These are phyloP conservation scores for Apium graveolens DNA, from an alignment of 129 eudicot genomes.

Conservation along the genomic window DNA sequence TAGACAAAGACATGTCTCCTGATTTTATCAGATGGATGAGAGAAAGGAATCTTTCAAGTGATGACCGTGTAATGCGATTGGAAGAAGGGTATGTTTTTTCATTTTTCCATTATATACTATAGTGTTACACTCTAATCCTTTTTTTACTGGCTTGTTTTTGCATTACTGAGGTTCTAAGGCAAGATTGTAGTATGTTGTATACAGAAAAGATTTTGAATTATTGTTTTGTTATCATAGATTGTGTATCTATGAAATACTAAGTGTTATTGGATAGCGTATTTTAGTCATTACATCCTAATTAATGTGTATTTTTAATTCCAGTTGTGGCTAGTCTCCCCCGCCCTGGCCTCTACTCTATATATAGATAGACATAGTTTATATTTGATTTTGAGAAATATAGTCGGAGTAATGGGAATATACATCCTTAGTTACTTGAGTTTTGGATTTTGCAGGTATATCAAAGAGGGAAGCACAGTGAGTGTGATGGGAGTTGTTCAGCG, in stretches of 20 bases:
- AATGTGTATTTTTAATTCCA: not conserved
- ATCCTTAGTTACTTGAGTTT: not conserved
- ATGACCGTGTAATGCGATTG: slow-evolving; percentile 59
- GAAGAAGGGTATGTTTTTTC: slow-evolving; percentile 58
- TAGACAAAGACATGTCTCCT: slow-evolving; percentile 46
- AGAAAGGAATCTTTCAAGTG: slow-evolving; percentile 52
- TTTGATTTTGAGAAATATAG: not conserved
- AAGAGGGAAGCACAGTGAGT: slow-evolving; percentile 87
- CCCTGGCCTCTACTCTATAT: not conserved
- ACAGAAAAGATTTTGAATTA: not conserved
- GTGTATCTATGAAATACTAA: not conserved
- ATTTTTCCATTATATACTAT: not conserved
- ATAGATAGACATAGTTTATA: not conserved
- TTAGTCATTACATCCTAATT: not conserved
- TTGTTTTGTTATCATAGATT: not conserved
- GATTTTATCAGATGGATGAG: slow-evolving; percentile 63
- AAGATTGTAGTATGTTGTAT: not conserved
- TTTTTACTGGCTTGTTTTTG: not conserved
- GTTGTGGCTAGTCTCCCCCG: not conserved
- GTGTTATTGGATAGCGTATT: not conserved
- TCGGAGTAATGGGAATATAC: not conserved
- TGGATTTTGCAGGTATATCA: slow-evolving; percentile 41
- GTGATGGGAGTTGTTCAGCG: slow-evolving; percentile 80
- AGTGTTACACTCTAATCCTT: not conserved
- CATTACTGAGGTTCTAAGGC: not conserved